Conservation (phyloP, 345 rosid species). For the Ceriops decandra region DNA sequence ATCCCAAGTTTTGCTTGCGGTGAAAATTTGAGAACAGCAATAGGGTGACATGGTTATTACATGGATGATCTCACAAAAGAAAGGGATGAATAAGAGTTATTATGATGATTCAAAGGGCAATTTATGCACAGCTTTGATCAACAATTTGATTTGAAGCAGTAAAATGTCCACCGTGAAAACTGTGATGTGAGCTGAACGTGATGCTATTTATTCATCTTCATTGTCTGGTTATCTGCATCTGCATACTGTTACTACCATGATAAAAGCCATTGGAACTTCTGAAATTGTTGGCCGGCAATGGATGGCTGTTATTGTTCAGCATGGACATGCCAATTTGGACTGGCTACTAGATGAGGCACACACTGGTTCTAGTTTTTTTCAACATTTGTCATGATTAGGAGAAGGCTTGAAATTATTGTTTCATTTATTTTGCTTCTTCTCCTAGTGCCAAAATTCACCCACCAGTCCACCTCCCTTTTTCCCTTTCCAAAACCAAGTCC, state of each 20-base stretch:
- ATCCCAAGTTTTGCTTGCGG: neutral
- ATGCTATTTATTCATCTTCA: too few species aligned
- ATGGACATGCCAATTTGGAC: neutral
- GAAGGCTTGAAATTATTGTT: neutral
- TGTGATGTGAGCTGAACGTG: too few species aligned
- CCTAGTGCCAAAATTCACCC: too few species aligned
- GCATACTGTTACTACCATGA: too few species aligned
- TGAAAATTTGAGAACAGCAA: neutral
- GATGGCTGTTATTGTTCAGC: too few species aligned
- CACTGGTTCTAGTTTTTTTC: neutral
- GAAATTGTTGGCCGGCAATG: too few species aligned
- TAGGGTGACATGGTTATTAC: neutral
- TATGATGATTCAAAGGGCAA: too few species aligned
- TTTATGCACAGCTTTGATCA: too few species aligned
- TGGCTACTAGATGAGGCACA: slow-evolving; percentile 20
- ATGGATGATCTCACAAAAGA: slow-evolving; percentile 1
- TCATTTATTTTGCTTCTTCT: neutral
- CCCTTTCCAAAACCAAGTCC: neutral
- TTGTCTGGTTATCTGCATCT: too few species aligned
- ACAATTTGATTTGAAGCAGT: too few species aligned
- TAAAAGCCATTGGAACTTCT: neutral
- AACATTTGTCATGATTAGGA: neutral
- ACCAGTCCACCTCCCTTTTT: neutral
- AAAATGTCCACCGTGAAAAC: neutral
- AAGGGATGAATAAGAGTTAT: too few species aligned